Conservation (phyloP, 306 rosid genomes). For the Crotalaria pallida region DNA sequence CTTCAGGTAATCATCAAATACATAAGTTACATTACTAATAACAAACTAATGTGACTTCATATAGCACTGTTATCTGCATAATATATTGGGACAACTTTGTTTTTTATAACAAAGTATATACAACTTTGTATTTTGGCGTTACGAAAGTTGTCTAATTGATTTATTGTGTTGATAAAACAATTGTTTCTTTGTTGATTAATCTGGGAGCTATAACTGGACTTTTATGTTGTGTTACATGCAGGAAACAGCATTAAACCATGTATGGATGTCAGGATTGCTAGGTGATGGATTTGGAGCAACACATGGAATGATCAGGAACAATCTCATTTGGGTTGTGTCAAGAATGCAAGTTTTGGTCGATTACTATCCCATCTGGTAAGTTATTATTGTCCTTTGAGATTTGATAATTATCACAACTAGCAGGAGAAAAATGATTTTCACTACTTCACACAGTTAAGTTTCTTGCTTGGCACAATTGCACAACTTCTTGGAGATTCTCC, state of each 20-base stretch:
- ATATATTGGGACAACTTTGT: too few relatives aligned
- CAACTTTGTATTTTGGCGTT: too few relatives aligned
- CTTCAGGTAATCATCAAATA: conserved; percentile 54
- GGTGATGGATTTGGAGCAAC: conserved; percentile 97
- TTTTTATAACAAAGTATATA: too few relatives aligned
- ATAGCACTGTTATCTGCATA: background rate
- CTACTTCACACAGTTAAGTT: background rate
- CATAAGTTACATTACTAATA: background rate
- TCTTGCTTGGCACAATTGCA: conserved; percentile 7
- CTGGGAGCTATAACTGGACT: background rate
- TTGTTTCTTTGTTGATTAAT: too few relatives aligned
- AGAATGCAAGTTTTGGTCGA: conserved; percentile 85
- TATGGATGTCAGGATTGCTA: conserved; percentile 92
- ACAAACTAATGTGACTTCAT: background rate
- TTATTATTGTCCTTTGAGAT: conserved; percentile 24
- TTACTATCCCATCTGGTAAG: conserved; percentile 80
- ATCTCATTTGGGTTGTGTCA: conserved; percentile 93
- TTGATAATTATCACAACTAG: background rate
- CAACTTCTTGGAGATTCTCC: conserved; percentile 16
- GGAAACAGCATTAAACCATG: conserved; percentile 94
- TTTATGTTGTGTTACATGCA: conserved; percentile 19
- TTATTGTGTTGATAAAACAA: too few relatives aligned
- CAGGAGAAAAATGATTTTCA: background rate
- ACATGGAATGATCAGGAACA: conserved; percentile 79
- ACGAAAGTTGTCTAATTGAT: too few relatives aligned